These are phyloP conservation scores for Pisolithus thermaeus DNA, from an alignment of 1,284 basidiomycete genomes.

Conservation along the genomic window DNA sequence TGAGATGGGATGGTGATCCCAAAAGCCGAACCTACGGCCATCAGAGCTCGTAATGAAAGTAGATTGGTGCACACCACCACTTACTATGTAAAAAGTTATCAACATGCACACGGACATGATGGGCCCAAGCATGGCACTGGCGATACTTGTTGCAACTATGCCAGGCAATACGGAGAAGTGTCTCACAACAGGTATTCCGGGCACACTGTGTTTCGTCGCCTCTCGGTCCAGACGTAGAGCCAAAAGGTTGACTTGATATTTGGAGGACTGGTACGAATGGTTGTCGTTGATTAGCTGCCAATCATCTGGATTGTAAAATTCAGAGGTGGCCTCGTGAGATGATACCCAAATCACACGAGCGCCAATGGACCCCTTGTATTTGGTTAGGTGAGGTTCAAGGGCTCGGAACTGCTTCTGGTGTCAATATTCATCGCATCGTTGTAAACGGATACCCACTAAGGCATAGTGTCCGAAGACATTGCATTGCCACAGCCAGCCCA, in stretches of 20 bases:
- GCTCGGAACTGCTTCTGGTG: conserved; percentile 44
- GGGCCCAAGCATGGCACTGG: conserved; percentile 42
- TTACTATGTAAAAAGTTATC: conserved; percentile 63
- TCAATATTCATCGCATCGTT: background rate
- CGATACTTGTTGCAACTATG: conserved; percentile 65
- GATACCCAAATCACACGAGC: conserved; percentile 80
- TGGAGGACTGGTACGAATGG: conserved; percentile 68
- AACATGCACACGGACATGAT: conserved; percentile 51
- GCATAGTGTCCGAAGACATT: conserved; percentile 83
- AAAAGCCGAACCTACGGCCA: conserved; percentile 52
- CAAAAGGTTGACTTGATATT: conserved; percentile 79
- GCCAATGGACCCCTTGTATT: conserved; percentile 34
- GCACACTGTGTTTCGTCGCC: conserved; percentile 24
- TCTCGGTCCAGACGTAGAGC: conserved; percentile 51
- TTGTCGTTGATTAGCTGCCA: conserved; percentile 64
- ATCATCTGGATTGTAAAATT: conserved; percentile 57
- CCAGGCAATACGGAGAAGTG: conserved; percentile 75
- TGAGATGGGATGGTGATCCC: conserved; percentile 62
- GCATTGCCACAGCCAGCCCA: conserved; percentile 82
- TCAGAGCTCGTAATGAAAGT: background rate
- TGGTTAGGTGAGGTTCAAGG: conserved; percentile 45
- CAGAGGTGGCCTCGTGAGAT: conserved; percentile 59
- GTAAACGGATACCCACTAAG: conserved; percentile 48
- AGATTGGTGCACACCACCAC: conserved; percentile 25
- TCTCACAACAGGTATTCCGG: conserved; percentile 34